These are phyloP conservation scores for Rosa persica DNA, from an alignment of 306 rosid species.

Conservation along the genomic window DNA sequence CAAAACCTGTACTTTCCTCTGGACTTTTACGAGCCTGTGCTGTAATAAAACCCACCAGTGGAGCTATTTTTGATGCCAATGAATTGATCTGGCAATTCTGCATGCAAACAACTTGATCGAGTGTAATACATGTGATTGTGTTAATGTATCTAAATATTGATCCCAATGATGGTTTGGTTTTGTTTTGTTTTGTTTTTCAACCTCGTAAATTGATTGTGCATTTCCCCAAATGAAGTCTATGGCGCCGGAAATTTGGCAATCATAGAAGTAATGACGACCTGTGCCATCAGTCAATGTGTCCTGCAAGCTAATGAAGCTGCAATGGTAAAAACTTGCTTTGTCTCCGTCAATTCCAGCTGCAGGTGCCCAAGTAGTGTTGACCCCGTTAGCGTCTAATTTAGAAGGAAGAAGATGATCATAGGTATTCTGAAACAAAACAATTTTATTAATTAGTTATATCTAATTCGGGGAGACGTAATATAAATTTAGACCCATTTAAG, in stretches of 20 bases:
- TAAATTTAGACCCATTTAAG: neutral
- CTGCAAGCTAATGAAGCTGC: slow-evolving; percentile 23
- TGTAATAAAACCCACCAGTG: neutral
- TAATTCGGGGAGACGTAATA: too few relatives aligned
- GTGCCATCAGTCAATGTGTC: slow-evolving; percentile 19
- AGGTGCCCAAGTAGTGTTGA: neutral
- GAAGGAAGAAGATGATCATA: neutral
- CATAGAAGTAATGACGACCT: slow-evolving; percentile 25
- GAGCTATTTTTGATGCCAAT: neutral
- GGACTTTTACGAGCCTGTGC: neutral
- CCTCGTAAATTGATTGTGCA: slow-evolving; percentile 12
- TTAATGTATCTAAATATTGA: neutral
- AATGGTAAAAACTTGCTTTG: slow-evolving; percentile 17
- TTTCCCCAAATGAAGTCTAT: slow-evolving; percentile 23
- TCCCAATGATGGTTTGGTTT: too few relatives aligned
- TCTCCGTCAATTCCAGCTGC: slow-evolving; percentile 17
- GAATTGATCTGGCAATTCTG: neutral
- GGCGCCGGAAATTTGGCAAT: slow-evolving; percentile 24
- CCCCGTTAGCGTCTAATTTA: neutral
- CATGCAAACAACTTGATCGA: neutral
- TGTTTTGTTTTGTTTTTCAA: neutral
- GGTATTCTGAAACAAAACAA: neutral
- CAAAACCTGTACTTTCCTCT: slow-evolving; percentile 13
- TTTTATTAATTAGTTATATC: too few relatives aligned
- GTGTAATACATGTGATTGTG: too few relatives aligned